Evolutionary conservation across 1,139 yeast genomes (phyloP), one percentile per base, ranked within the genome.

Genomic region (Debaryomyces sp.): DNA sequence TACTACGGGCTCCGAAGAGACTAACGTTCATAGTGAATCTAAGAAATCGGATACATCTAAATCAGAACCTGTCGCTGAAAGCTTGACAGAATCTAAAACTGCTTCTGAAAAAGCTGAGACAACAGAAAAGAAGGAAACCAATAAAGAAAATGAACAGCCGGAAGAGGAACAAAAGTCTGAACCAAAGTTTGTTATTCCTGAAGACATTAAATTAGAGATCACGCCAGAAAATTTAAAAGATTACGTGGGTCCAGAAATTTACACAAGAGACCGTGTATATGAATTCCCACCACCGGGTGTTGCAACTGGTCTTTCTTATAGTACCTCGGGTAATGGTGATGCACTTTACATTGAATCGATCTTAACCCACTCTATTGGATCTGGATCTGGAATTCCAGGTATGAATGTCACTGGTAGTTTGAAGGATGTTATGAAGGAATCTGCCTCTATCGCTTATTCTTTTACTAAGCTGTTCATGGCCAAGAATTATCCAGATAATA

Each of bases 401-500:
- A 65, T 75, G 45, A 71, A 69, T 50, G 78, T 92, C 35, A 94
- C 99, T 3, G 99, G 99, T 59, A 92, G 91, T 63, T 80, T 94
- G 56, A 97, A 96, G 56, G 98, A 94, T 61, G 97, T 94, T 37
- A 94, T 94, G 97, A 91, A 91, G 63, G 99, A 94, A 72, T 89
- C 97, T 5, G 89, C 96, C 1, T 81, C 89, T 48, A 86, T 94
- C 62, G 96, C 99, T 1, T 92, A 91, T 66, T 89, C 98, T 1
- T 92, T 89, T 67, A 82, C 96, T 22, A 87, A 89, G 62, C 91
- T 87, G 89, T 90, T 74, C 64, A 71, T 91, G 78, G 82, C 89
- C 36, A 84, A 83, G 62, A 75, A 81, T 46, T 94, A 77, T 75
- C 89, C 96, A 0, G 87, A 87, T 33, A 91, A 90, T 67, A 80